These are phyloP conservation scores for Botryosphaeria dothidea DNA, from an alignment of 2,329 filamentous ascomycete species.

Conservation along the genomic window DNA sequence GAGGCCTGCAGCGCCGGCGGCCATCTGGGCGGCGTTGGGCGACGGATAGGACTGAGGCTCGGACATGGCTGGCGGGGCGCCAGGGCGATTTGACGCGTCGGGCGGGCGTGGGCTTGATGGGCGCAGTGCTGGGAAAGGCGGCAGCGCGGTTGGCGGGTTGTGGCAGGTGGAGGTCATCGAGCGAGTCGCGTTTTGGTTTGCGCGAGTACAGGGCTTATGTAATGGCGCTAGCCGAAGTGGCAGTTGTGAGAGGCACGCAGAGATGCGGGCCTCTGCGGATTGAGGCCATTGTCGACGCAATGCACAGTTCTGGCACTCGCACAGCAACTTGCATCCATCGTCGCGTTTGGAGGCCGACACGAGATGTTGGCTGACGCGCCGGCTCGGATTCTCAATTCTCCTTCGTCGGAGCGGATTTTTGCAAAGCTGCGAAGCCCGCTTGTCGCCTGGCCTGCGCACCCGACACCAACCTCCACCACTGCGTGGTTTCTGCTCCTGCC, in stretches of 20 bases:
- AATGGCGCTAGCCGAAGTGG: slow-evolving; percentile 20
- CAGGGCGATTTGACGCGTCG: slow-evolving; percentile 29
- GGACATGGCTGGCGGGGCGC: slow-evolving; percentile 25
- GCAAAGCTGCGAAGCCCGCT: background rate
- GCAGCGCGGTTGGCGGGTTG: slow-evolving; percentile 24
- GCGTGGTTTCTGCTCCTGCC: slow-evolving; percentile 1
- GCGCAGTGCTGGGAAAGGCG: slow-evolving; percentile 21
- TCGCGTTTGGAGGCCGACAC: slow-evolving; percentile 5
- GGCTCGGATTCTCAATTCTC: slow-evolving; percentile 15
- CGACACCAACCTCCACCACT: background rate
- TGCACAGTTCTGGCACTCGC: background rate
- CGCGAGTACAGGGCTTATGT: slow-evolving; percentile 19
- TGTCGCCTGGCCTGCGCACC: background rate
- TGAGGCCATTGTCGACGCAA: slow-evolving; percentile 10
- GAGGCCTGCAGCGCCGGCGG: slow-evolving; percentile 31
- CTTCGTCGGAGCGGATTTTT: background rate
- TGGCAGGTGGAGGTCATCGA: slow-evolving; percentile 25
- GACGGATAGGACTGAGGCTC: slow-evolving; percentile 31
- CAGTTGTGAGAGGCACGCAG: slow-evolving; percentile 14
- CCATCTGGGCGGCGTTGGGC: slow-evolving; percentile 33
- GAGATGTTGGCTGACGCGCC: slow-evolving; percentile 17
- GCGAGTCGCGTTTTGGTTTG: slow-evolving; percentile 18
- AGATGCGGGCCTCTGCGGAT: background rate
- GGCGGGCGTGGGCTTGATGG: slow-evolving; percentile 19
- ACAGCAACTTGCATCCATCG: slow-evolving; percentile 3